Base-by-base conservation (phyloP, 2,329 filamentous ascomycete genomes). In the Didymella pomorum region DNA sequence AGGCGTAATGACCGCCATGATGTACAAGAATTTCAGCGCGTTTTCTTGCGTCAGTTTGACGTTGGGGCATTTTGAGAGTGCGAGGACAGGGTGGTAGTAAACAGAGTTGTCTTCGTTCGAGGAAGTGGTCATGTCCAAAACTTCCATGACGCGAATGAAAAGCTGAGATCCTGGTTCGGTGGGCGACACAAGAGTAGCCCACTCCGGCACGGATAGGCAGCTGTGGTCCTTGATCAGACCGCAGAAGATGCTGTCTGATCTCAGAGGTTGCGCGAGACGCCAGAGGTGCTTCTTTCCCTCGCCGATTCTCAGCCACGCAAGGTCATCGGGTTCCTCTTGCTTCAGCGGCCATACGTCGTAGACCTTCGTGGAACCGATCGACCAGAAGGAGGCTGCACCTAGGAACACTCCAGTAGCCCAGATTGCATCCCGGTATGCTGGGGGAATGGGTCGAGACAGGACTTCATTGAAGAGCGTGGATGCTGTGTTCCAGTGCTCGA, bases 291-390 rank as follows among this genome's bases (percentile, higher is more conserved):
- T 80, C 71, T 89, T 88, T 0, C 84, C 84, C 12, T 84, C 79
- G 56, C 78, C 81, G 69, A 89, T 80, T 48, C 78, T 82, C 2
- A 89, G 68, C 87, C 86, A 89, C 64, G 84, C 79, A 1, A 89
- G 75, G 60, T 87, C 84, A 0, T 73, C 66, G 0, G 75, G 58
- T 0, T 75, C 75, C 0, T 76, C 69, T 2, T 73, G 61, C 35
- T 78, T 81, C 1, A 89, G 73, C 0, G 87, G 87, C 86, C 86
- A 89, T 2, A 82, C 78, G 53, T 83, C 71, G 48, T 80, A 71
- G 0, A 83, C 75, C 0, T 75, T 72, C 0, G 67, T 58, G 0
- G 76, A 74, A 29, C 83, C 80, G 21, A 83, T 69, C 23, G 78
- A 78, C 31, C 79, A 79, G 57, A 84, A 81, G 9, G 80, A 73